Evolutionary conservation across 441 rosid genomes (phyloP), one percentile per base, ranked within the genome.

Genomic region (Breynia disticha): DNA sequence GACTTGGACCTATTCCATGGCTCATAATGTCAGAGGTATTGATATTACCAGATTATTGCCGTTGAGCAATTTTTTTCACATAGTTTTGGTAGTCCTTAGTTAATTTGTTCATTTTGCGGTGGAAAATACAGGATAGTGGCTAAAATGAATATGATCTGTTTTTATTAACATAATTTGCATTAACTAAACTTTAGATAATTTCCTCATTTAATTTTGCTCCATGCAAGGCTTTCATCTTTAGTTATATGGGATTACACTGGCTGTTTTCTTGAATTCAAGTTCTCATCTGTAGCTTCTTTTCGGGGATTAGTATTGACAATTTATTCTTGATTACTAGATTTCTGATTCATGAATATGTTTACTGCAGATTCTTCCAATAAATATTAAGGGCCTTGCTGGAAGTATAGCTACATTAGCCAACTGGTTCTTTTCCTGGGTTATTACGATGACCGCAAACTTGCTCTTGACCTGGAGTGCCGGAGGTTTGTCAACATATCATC

Each of bases 1-100:
- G 99, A 69, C 73, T 86, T 76, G 99, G 99, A 20, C 77, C 97
- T 10, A 76, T 93, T 68, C 97, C 97, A 21, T 93, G 97, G 97
- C 11, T 93, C 57, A 89, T 89, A 64, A 86, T 86, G 99, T 86
- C 97, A 19, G 99, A 93, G 99, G 99, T 86, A 79, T 22, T 17
- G 1, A n/a, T 28, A 28, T 39, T 13, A 16, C n/a, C 18, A 0
- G 46, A 14, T 46, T 22, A 16, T 39, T 10, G 13, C 10, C 17
- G 17, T 16, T 41, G 44, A 3, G 35, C n/a, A 41, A 11, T 11
- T 41, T 14, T 41, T 11, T 41, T 0, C 44, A 41, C 13, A 3
- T 41, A 41, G 3, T 3, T 2, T 6, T 41, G 13, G 44, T 4
- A 11, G 11, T 37, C 11, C 6, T 37, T 11, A 37, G n/a, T 15